Evolutionary conservation across 192 early-diverging fungal genomes (phyloP).

Genomic region (Allomyces macrogynus): DNA sequence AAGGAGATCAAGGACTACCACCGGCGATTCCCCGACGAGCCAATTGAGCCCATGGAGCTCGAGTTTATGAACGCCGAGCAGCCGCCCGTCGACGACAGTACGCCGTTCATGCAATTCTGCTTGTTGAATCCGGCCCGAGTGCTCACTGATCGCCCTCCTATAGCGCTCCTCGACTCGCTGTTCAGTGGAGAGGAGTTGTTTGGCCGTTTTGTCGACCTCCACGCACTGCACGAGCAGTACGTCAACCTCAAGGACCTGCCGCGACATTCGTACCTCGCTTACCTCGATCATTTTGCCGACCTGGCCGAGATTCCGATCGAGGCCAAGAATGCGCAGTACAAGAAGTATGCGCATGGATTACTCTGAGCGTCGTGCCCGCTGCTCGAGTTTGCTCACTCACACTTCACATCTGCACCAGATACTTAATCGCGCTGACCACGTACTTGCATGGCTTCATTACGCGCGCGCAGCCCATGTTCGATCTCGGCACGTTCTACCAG

Average conservation of each 20-base stretch:
- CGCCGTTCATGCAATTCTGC: no score
- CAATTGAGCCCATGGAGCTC: conserved; percentile 59
- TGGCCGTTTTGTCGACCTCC: conserved; percentile 72
- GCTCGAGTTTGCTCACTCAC: no score
- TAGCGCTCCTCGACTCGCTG: conserved; percentile 47
- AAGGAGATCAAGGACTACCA: conserved; percentile 63
- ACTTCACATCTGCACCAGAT: conserved; percentile 18
- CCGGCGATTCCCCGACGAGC: conserved; percentile 49
- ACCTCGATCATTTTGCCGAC: conserved; percentile 42
- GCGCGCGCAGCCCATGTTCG: conserved; percentile 54
- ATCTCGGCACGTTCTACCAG: conserved; percentile 31
- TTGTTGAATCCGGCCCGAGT: no score
- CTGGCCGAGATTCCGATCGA: conserved; percentile 26
- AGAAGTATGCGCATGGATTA: not conserved
- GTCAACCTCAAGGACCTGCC: conserved; percentile 39
- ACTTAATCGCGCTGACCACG: conserved; percentile 30
- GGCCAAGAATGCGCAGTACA: conserved; percentile 21
- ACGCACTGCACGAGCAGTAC: conserved; percentile 57
- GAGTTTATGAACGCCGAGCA: conserved; percentile 38
- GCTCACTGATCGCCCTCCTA: no score
- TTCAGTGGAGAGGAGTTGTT: conserved; percentile 83
- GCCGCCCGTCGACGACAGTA: conserved; percentile 16
- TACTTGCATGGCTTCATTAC: conserved; percentile 59
- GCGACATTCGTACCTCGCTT: conserved; percentile 38
- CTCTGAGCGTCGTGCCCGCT: no score